phyloP scores from a whole-genome alignment of 352 stramenopile species.

The Pythium rhizo-oryzae region DNA sequence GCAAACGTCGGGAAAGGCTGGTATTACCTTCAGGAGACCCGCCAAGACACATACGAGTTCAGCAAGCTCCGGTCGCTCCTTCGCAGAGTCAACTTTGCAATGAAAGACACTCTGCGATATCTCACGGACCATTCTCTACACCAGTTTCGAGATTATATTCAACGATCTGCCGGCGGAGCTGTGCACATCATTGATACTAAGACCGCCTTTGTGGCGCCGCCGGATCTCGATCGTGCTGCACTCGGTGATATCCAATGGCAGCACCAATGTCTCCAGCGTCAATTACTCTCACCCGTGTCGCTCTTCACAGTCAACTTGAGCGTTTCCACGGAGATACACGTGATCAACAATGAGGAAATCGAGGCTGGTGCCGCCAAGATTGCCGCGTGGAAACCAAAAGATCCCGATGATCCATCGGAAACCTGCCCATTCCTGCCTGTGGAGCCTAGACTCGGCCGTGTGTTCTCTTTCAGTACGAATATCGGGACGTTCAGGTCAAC shows the following conservation, averaged over 20 bases:
- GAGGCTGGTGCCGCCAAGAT: constrained; percentile 52
- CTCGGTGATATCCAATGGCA: constrained; percentile 82
- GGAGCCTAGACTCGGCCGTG: constrained; percentile 43
- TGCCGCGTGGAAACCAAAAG: constrained; percentile 62
- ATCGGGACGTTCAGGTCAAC: constrained; percentile 60
- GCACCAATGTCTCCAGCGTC: constrained; percentile 72
- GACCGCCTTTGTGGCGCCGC: constrained; percentile 65
- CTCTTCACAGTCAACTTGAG: constrained; percentile 79
- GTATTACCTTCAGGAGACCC: constrained; percentile 85
- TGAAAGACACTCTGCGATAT: constrained; percentile 83
- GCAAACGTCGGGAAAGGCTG: constrained; percentile 82
- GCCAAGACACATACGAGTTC: constrained; percentile 88
- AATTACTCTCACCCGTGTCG: constrained; percentile 56
- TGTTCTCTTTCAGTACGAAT: constrained; percentile 75
- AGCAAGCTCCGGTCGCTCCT: constrained; percentile 81
- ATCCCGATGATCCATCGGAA: constrained; percentile 68
- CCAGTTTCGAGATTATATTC: constrained; percentile 75
- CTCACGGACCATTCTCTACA: constrained; percentile 75
- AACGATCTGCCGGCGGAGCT: constrained; percentile 45
- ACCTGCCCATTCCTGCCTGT: constrained; percentile 54
- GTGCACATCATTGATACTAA: constrained; percentile 81
- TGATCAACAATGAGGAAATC: constrained; percentile 83
- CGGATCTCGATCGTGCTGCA: constrained; percentile 59
- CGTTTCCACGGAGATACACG: constrained; percentile 62
- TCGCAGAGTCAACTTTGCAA: constrained; percentile 75